Conservation (phyloP, 257 asterid genomes). For the Hygrophila difformis region DNA sequence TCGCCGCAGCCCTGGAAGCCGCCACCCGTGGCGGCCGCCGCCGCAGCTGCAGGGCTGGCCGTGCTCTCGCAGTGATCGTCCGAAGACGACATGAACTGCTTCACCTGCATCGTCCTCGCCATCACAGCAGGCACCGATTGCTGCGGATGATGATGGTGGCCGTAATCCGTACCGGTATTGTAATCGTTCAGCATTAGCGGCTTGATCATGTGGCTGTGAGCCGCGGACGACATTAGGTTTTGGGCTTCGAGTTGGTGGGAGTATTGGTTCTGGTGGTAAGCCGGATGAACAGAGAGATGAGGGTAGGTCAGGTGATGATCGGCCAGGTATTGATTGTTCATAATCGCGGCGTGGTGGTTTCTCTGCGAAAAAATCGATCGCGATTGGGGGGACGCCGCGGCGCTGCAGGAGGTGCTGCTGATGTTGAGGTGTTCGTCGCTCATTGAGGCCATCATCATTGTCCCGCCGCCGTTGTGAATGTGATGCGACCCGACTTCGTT, state of each 20-base stretch:
- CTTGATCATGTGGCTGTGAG: conserved; percentile 23
- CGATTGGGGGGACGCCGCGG: conserved; percentile 17
- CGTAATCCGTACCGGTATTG: neutral
- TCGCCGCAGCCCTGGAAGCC: too few species aligned
- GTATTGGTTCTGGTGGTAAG: conserved; percentile 19
- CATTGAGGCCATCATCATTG: conserved; percentile 5
- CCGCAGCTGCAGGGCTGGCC: conserved; percentile 25
- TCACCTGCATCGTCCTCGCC: conserved; percentile 24
- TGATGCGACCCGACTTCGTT: conserved; percentile 23
- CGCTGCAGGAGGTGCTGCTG: neutral
- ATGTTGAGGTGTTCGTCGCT: conserved; percentile 21
- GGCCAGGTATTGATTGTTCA: conserved; percentile 20
- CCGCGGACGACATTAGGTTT: conserved; percentile 24
- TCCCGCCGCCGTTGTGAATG: conserved; percentile 5
- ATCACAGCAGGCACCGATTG: conserved; percentile 12
- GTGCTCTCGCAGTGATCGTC: conserved; percentile 32
- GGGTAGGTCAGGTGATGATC: conserved; percentile 28
- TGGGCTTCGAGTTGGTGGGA: conserved; percentile 39
- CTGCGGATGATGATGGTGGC: conserved; percentile 4
- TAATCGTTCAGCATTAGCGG: neutral
- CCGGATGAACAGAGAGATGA: conserved; percentile 19
- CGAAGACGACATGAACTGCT: conserved; percentile 41
- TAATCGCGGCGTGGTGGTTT: neutral
- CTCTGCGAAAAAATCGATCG: conserved; percentile 21
- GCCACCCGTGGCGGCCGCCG: too few species aligned